Percentiles rank a stretch among this genome's conserved stretches.
Conservation (phyloP, 83 land plant species). For the Diphasiastrum complanatum region DNA sequence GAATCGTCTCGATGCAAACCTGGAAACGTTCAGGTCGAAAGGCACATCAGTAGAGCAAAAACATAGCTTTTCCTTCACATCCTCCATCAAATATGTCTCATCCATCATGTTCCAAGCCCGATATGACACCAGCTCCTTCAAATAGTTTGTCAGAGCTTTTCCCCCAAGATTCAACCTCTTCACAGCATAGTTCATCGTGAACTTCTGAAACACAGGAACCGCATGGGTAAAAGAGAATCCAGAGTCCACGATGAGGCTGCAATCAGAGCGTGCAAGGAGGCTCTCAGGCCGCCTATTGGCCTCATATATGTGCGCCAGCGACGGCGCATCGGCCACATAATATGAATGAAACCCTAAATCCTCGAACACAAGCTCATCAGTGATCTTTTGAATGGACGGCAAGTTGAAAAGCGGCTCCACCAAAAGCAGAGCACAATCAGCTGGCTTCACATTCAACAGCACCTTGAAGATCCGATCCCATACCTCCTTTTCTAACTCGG, state of each 20-base stretch:
- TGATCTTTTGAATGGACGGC: constrained; percentile 47
- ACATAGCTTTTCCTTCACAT: constrained; percentile 93
- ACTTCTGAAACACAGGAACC: constrained; percentile 76
- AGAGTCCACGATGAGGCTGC: constrained; percentile 88
- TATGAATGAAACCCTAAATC: constrained; percentile 66
- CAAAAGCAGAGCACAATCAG: constrained; percentile 54
- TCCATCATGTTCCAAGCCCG: constrained; percentile 86
- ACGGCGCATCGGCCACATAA: constrained; percentile 52
- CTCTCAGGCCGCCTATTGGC: constrained; percentile 40
- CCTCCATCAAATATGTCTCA: constrained; percentile 80
- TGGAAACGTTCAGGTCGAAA: constrained; percentile 59
- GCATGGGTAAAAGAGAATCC: constrained; percentile 94
- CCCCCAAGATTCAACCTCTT: constrained; percentile 91
- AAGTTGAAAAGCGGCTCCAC: constrained; percentile 74
- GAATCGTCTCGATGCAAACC: no score
- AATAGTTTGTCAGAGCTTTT: constrained; percentile 87
- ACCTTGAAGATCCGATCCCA: constrained; percentile 75
- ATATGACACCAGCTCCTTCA: constrained; percentile 92
- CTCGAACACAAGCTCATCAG: constrained; percentile 82
- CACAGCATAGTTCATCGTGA: constrained; percentile 64
- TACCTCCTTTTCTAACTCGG: constrained; percentile 68
- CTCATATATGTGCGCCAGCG: constrained; percentile 26
- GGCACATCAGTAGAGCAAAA: constrained; percentile 73
- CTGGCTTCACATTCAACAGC: constrained; percentile 46
- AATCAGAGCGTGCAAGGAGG: constrained; percentile 38